Evolutionary conservation across 2,329 filamentous ascomycete species (phyloP).

Genomic region (Fusarium siculi): DNA sequence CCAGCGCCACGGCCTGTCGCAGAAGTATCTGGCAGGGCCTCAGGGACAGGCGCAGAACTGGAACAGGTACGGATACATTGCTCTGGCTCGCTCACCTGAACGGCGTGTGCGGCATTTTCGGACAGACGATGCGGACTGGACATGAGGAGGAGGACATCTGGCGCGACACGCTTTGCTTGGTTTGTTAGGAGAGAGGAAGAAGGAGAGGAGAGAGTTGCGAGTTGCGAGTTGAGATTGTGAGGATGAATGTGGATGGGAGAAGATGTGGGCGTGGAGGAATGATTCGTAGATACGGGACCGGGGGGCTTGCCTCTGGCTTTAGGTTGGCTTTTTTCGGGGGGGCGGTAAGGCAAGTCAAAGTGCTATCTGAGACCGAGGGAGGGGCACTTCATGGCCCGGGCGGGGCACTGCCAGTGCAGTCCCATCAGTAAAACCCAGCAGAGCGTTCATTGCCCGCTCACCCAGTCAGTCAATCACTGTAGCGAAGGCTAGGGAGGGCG

Average conservation of each 20-base stretch:
- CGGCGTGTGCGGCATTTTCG: constrained; percentile 66
- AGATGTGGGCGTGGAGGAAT: constrained; percentile 45
- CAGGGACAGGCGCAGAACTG: constrained; percentile 1
- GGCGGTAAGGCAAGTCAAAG: constrained; percentile 26
- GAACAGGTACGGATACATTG: constrained; percentile 10
- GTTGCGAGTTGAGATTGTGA: constrained; percentile 32
- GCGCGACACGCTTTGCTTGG: constrained; percentile 45
- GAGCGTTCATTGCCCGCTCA: neutral
- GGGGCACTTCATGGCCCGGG: constrained; percentile 27
- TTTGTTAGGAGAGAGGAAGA: constrained; percentile 24
- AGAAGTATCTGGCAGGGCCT: constrained; percentile 35
- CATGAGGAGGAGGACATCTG: constrained; percentile 70
- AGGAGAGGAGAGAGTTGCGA: constrained; percentile 26
- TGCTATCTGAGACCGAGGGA: constrained; percentile 29
- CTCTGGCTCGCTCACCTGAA: constrained; percentile 53
- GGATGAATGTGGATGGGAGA: constrained; percentile 30
- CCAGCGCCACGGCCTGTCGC: constrained; percentile 13
- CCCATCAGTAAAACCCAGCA: constrained; percentile 5
- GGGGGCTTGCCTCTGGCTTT: neutral
- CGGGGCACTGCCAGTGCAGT: constrained; percentile 18
- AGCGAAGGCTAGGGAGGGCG: constrained; percentile 9
- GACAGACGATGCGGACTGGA: constrained; percentile 61
- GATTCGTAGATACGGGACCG: constrained; percentile 45
- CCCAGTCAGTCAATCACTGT: neutral
- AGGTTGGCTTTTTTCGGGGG: constrained; percentile 1